These are phyloP conservation scores for Trametes cubensis DNA, from an alignment of 768 basidiomycete species.

Conservation along the genomic window DNA sequence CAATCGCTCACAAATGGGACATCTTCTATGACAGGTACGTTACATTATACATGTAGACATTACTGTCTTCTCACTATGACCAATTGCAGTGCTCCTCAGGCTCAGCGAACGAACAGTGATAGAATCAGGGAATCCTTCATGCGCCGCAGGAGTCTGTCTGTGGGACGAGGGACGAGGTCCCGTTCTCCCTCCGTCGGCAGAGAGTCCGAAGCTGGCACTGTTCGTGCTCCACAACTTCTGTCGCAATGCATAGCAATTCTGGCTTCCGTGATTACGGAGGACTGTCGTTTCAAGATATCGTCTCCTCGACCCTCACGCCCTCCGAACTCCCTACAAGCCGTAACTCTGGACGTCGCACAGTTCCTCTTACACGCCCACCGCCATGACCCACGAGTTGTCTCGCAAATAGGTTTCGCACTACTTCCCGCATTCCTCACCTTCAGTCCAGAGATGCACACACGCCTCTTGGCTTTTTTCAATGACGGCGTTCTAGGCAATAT, in stretches of 20 bases:
- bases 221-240: constrained; percentile 54
- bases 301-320: constrained; percentile 66
- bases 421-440: constrained; percentile 80
- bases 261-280: constrained; percentile 67
- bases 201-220: constrained; percentile 33
- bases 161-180: constrained; percentile 35
- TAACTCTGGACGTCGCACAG: constrained; percentile 72
- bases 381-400: constrained; percentile 52
- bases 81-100: constrained; percentile 3
- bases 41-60: not conserved
- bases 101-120: constrained; percentile 21
- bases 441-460: constrained; percentile 57
- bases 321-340: constrained; percentile 74
- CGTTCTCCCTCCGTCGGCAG: constrained; percentile 49
- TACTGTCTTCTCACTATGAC: not conserved
- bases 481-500: constrained; percentile 56
- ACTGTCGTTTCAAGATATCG: constrained; percentile 67
- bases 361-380: constrained; percentile 60
- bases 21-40: constrained; percentile 60
- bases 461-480: constrained; percentile 72
- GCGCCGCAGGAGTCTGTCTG: constrained; percentile 15
- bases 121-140: constrained; percentile 20
- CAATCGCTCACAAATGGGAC: constrained; percentile 59
- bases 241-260: constrained; percentile 61
- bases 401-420: constrained; percentile 65